Percentiles rank a stretch among this genome's conserved stretches.
phyloP scores from a whole-genome alignment of 495 filamentous ascomycete species.

The Beverwykella pulmonaria region DNA sequence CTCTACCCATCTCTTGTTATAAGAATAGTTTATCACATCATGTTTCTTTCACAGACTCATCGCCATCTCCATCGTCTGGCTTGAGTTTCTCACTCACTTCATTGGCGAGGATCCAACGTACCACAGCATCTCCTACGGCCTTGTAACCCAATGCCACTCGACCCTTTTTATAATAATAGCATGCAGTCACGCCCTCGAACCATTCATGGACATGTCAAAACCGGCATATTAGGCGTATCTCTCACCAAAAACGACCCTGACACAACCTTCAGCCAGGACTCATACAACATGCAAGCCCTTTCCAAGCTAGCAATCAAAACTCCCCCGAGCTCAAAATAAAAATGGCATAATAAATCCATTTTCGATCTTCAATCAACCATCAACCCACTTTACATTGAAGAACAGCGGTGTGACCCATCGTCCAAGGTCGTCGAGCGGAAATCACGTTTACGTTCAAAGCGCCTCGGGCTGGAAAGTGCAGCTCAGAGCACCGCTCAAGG shows the following conservation, averaged over 20 bases:
- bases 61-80: slow-evolving; percentile 7
- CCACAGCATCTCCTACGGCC: slow-evolving; percentile 17
- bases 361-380: background rate
- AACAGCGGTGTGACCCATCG: no score
- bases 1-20: background rate
- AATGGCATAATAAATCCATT: background rate
- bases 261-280: slow-evolving; percentile 14
- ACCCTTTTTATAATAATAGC: slow-evolving; percentile 25
- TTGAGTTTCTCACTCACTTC: slow-evolving; percentile 9
- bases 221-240: slow-evolving; percentile 17
- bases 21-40: background rate
- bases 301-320: slow-evolving; percentile 11
- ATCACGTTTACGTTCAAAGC: no score
- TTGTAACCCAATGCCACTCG: slow-evolving; percentile 23
- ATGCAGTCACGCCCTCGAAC: slow-evolving; percentile 18
- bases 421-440: no score
- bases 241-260: slow-evolving; percentile 11
- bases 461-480: no score
- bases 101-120: slow-evolving; percentile 8
- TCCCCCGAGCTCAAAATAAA: background rate
- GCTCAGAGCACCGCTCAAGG: no score
- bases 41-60: slow-evolving; percentile 10
- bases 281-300: slow-evolving; percentile 17
- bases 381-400: background rate
- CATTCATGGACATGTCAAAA: slow-evolving; percentile 17